Evolutionary conservation across 495 filamentous ascomycete species (phyloP).

Genomic region (Aspergillus nidulans): DNA sequence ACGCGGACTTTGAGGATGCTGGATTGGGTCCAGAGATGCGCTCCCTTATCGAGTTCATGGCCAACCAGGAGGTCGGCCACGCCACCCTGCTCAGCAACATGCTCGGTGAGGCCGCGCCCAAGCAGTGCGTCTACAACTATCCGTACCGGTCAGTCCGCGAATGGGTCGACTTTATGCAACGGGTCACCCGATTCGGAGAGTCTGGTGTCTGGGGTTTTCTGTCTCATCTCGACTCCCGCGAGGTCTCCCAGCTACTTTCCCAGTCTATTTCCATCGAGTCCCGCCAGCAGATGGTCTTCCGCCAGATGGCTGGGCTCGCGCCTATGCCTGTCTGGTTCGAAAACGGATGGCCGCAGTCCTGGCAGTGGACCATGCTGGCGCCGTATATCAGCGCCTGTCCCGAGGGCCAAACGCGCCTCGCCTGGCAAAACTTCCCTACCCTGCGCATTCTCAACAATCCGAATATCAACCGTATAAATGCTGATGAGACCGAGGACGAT

Average conservation of each 20-base stretch:
- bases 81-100: slow-evolving; percentile 77
- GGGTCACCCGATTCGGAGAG: slow-evolving; percentile 78
- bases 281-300: slow-evolving; percentile 84
- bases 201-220: slow-evolving; percentile 82
- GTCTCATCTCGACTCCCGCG: slow-evolving; percentile 71
- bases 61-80: slow-evolving; percentile 79
- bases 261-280: slow-evolving; percentile 81
- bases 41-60: slow-evolving; percentile 77
- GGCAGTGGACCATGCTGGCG: slow-evolving; percentile 82
- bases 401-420: slow-evolving; percentile 63
- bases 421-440: slow-evolving; percentile 86
- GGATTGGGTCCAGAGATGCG: slow-evolving; percentile 66
- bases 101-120: slow-evolving; percentile 62
- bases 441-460: slow-evolving; percentile 73
- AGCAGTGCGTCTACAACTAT: slow-evolving; percentile 78
- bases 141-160: slow-evolving; percentile 72
- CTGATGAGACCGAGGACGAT: slow-evolving; percentile 42
- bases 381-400: slow-evolving; percentile 83
- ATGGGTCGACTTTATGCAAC: slow-evolving; percentile 83
- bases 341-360: slow-evolving; percentile 75
- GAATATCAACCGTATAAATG: slow-evolving; percentile 57
- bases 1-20: slow-evolving; percentile 62
- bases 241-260: slow-evolving; percentile 66
- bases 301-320: slow-evolving; percentile 78
- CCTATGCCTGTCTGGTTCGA: slow-evolving; percentile 87